A percentile compares a stretch with the other conserved stretches of the same genome.
Evolutionary conservation across 805 yeast genomes (phyloP).

Genomic region (Sugiyamaella chiloensis): DNA sequence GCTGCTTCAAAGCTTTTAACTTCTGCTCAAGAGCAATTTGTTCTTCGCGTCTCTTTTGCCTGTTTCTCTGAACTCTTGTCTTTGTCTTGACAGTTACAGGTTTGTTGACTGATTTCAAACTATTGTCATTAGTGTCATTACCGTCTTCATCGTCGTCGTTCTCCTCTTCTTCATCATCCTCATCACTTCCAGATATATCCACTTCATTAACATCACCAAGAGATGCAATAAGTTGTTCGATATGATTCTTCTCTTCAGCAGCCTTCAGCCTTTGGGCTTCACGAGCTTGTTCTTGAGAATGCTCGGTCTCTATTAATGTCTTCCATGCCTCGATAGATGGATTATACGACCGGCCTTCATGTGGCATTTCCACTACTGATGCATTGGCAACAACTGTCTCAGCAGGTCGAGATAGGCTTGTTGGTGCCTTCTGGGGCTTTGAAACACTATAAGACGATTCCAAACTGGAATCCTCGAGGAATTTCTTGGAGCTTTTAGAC

Average conservation of each 20-base stretch:
- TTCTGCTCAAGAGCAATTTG: conserved; percentile 47
- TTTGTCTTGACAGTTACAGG: conserved; percentile 68
- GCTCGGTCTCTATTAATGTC: conserved; percentile 63
- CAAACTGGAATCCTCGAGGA: no score
- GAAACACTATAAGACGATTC: conserved; percentile 14
- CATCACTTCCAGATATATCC: conserved; percentile 33
- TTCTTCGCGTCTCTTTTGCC: conserved; percentile 54
- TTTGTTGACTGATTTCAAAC: conserved; percentile 58
- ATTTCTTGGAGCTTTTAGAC: neutral
- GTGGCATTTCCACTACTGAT: conserved; percentile 48
- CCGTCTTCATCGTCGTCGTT: conserved; percentile 33
- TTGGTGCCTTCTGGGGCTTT: conserved; percentile 31
- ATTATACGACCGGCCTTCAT: conserved; percentile 89
- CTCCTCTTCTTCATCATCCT: conserved; percentile 28
- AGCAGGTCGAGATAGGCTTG: conserved; percentile 52
- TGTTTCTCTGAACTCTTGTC: conserved; percentile 75
- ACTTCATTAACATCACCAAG: conserved; percentile 52
- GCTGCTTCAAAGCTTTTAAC: conserved; percentile 56
- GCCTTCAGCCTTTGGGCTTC: conserved; percentile 63
- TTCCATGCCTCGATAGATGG: conserved; percentile 87
- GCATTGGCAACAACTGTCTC: conserved; percentile 54
- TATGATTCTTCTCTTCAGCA: conserved; percentile 59
- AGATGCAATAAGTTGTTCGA: conserved; percentile 61
- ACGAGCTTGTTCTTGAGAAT: conserved; percentile 56
- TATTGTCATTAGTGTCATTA: conserved; percentile 38